phyloP scores from a whole-genome alignment of 352 stramenopile species.

The Blastocystis sp. region DNA sequence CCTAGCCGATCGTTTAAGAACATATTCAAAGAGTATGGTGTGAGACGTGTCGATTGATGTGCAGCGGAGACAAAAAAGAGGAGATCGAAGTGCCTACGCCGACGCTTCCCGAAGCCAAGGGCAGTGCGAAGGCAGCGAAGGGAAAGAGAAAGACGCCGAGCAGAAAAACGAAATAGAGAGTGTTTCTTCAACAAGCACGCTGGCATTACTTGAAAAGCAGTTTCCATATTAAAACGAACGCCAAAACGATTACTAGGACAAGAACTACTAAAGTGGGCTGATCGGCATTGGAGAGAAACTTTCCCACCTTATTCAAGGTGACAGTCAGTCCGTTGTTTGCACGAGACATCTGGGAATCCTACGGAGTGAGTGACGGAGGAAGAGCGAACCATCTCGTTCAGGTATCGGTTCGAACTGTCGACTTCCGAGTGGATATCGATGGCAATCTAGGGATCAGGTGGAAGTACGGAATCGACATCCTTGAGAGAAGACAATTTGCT shows the following conservation, averaged over 20 bases:
- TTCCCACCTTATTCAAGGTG: slow-evolving; percentile 30
- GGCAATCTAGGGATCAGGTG: slow-evolving; percentile 1
- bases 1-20: slow-evolving; percentile 34
- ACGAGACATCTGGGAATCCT: slow-evolving; percentile 18
- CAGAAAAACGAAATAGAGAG: slow-evolving; percentile 20
- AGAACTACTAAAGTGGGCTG: slow-evolving; percentile 19
- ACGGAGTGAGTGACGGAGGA: background rate
- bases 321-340: background rate
- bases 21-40: slow-evolving; percentile 31
- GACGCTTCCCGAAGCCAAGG: background rate
- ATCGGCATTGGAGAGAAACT: slow-evolving; percentile 44
- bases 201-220: background rate
- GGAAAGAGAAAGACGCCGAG: background rate
- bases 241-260: slow-evolving; percentile 34
- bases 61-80: slow-evolving; percentile 22
- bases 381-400: slow-evolving; percentile 6
- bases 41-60: background rate
- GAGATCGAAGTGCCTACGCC: slow-evolving; percentile 45
- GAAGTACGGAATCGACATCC: background rate
- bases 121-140: background rate
- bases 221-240: slow-evolving; percentile 32
- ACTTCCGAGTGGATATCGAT: slow-evolving; percentile 35
- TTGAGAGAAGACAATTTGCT: slow-evolving; percentile 44
- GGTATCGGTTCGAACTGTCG: background rate
- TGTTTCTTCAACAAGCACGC: slow-evolving; percentile 5